phyloP scores from a whole-genome alignment of 75 land plant genomes.

The Isoetes taiwanensis region DNA sequence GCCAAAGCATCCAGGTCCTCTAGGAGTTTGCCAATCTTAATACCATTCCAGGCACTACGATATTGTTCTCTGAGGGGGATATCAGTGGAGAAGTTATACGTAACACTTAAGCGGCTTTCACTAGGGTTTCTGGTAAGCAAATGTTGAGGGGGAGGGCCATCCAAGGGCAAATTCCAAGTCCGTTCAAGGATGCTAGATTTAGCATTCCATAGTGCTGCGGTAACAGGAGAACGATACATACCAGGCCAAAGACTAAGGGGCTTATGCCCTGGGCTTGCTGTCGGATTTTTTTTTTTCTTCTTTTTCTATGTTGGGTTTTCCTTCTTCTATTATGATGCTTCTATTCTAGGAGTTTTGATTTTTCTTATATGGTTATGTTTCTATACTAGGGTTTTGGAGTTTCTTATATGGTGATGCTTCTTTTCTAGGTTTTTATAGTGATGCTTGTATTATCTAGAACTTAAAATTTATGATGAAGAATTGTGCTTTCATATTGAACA shows the following conservation, averaged over 20 bases:
- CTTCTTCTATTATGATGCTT: too few species aligned
- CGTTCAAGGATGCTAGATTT: constrained; percentile 64
- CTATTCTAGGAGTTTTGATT: too few species aligned
- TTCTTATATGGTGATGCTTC: too few species aligned
- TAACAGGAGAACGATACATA: constrained; percentile 91
- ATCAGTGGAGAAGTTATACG: constrained; percentile 56
- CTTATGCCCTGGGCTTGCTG: too few species aligned
- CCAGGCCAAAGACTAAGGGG: constrained; percentile 90
- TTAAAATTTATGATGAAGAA: too few species aligned
- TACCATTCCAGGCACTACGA: constrained; percentile 80
- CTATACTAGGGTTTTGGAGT: too few species aligned
- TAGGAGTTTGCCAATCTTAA: constrained; percentile 77
- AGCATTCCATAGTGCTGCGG: constrained; percentile 79
- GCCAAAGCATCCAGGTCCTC: constrained; percentile 94
- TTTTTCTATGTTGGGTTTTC: too few species aligned
- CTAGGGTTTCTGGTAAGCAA: constrained; percentile 51
- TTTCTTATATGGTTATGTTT: too few species aligned
- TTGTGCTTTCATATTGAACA: too few species aligned
- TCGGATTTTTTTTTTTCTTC: too few species aligned
- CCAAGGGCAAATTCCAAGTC: constrained; percentile 33
- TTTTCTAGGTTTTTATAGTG: too few species aligned
- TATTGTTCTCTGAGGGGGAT: constrained; percentile 77
- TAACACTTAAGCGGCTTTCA: constrained; percentile 53
- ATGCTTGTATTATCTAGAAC: too few species aligned
- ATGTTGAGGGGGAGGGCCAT: constrained; percentile 62